Evolutionary conservation across 2,329 filamentous ascomycete genomes (phyloP), one percentile per base, ranked within the genome.

Genomic region (Colletotrichum sp.): DNA sequence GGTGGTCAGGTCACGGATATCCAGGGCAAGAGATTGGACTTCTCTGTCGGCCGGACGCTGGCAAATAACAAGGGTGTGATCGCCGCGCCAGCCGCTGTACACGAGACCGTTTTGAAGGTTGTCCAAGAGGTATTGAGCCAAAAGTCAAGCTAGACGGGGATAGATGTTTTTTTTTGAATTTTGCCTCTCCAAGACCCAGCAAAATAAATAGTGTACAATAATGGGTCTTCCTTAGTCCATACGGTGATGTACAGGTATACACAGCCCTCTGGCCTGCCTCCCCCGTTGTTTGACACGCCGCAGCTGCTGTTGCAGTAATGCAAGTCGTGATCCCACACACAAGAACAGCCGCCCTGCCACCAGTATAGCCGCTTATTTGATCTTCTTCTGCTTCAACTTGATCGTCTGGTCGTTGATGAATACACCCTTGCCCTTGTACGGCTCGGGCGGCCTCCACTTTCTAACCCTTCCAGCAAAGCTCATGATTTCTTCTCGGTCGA

Each of bases 351-450:
- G 10, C 58, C 61, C 61, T 7, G n/a, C 30, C 61, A 9, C 58
- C 55, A 61, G 6, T n/a, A 30, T 55, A 55, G 28, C 48, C 79
- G 61, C 82, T 88, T 92, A 97, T 90, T 96, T 96, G 85, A 96
- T 95, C 91, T 96, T 97, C 94, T 98, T 99, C 82, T 95, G 94
- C 93, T 99, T 99, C 86, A 99, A 85, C 90, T 94, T 98, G 87
- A 99, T 98, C 34, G 96, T 98, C 90, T 99, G 96, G 78, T 96
- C 95, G 82, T 98, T 97, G 81, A 99, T 93, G 84, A 98, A 99
- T 80, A 99, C 98, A 80, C 97, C 97, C 92, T 99, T 98, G 79
- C 97, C 97, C 92, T 99, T 99, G 87, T 99, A 99, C 78, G 97
- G 97, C 87, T 99, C 97, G 34, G 97, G 97, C 78, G 91, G 91